These are phyloP conservation scores for Microcos paniculata DNA, from an alignment of 345 rosid genomes.

Conservation along the genomic window DNA sequence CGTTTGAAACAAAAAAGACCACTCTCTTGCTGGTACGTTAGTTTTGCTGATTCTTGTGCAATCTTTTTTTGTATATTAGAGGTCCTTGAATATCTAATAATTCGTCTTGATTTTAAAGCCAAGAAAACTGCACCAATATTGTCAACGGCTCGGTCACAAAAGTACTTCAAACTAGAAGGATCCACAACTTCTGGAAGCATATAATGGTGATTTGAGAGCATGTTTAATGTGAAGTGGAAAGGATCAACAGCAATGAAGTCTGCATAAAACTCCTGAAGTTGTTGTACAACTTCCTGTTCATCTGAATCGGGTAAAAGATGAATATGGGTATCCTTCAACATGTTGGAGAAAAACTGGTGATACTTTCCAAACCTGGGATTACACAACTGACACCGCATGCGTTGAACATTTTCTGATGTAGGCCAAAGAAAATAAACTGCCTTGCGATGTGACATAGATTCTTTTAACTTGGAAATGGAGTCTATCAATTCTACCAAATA, in stretches of 20 bases:
- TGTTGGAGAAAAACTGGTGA: constrained; percentile 89
- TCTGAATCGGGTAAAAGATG: constrained; percentile 97
- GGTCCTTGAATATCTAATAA: constrained; percentile 89
- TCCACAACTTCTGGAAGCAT: constrained; percentile 98
- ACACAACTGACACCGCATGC: constrained; percentile 72
- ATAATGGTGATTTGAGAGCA: constrained; percentile 74
- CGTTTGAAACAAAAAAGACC: constrained; percentile 94
- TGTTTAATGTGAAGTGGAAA: constrained; percentile 80
- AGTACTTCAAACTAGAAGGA: constrained; percentile 87
- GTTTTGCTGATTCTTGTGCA: constrained; percentile 88
- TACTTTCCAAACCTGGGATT: constrained; percentile 91
- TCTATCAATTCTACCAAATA: constrained; percentile 90
- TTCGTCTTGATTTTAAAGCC: constrained; percentile 88
- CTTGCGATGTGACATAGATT: constrained; percentile 92
- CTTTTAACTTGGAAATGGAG: constrained; percentile 73
- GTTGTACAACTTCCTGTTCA: constrained; percentile 93
- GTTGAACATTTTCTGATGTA: constrained; percentile 79
- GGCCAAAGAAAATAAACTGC: constrained; percentile 93
- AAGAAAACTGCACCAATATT: constrained; percentile 80
- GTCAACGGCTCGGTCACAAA: constrained; percentile 81
- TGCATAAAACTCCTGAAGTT: constrained; percentile 98
- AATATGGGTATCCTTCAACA: constrained; percentile 96
- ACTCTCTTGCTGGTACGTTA: constrained; percentile 98
- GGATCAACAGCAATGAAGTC: constrained; percentile 91
- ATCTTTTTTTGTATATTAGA: constrained; percentile 94